Evolutionary conservation across 352 stramenopile species (phyloP).

Genomic region (Peronospora tabacina): DNA sequence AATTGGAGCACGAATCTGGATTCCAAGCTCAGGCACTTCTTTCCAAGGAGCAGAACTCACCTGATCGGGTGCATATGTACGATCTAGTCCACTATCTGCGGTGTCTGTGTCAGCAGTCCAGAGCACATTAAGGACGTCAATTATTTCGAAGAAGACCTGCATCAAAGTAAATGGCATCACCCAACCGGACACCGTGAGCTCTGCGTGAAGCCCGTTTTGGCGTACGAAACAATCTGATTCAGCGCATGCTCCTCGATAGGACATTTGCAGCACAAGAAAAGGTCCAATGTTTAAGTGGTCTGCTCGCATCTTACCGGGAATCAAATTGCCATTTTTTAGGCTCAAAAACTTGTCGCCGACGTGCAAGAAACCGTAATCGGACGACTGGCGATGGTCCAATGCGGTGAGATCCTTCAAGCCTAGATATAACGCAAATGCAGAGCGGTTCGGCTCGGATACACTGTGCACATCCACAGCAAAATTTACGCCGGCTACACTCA

Average conservation of each 20-base stretch:
- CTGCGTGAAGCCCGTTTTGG: slow-evolving; percentile 50
- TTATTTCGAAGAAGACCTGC: slow-evolving; percentile 65
- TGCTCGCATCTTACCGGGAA: slow-evolving; percentile 54
- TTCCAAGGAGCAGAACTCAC: slow-evolving; percentile 33
- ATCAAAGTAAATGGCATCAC: slow-evolving; percentile 65
- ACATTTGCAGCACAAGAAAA: slow-evolving; percentile 51
- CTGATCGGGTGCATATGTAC: slow-evolving; percentile 13
- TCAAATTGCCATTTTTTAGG: slow-evolving; percentile 68
- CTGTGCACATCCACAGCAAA: slow-evolving; percentile 61
- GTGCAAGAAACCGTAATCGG: slow-evolving; percentile 68
- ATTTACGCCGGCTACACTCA: slow-evolving; percentile 49
- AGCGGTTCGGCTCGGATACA: slow-evolving; percentile 54
- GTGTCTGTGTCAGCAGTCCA: slow-evolving; percentile 33
- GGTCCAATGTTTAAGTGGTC: slow-evolving; percentile 52
- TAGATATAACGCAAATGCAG: slow-evolving; percentile 52
- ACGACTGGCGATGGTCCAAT: slow-evolving; percentile 61
- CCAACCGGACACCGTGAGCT: slow-evolving; percentile 71
- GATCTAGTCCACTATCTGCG: slow-evolving; percentile 8
- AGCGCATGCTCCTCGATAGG: slow-evolving; percentile 49
- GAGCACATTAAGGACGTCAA: slow-evolving; percentile 61
- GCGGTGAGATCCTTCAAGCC: slow-evolving; percentile 52
- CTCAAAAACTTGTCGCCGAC: slow-evolving; percentile 79
- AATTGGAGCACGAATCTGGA: slow-evolving; percentile 73
- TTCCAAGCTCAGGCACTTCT: slow-evolving; percentile 53
- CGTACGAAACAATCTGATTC: slow-evolving; percentile 42